Evolutionary conservation across 2,329 filamentous ascomycete genomes (phyloP).

Genomic region (Metarhizium anisopliae): DNA sequence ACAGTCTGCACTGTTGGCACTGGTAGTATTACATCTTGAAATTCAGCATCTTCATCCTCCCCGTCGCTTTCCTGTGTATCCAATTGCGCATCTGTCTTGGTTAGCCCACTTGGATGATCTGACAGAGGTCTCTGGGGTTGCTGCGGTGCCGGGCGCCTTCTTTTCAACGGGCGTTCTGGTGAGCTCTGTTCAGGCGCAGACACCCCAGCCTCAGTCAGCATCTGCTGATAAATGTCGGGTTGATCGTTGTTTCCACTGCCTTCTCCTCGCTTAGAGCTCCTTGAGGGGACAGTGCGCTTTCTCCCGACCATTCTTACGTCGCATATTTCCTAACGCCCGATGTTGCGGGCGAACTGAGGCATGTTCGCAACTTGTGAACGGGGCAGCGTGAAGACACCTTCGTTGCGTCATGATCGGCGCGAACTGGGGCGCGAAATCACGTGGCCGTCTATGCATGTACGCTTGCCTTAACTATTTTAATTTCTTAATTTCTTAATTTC

Average conservation of each 20-base stretch:
- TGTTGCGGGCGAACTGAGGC: neutral
- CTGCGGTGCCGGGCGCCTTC: slow-evolving; percentile 18
- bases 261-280: slow-evolving; percentile 11
- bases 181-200: slow-evolving; percentile 14
- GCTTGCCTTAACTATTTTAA: no score
- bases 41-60: slow-evolving; percentile 35
- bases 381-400: neutral
- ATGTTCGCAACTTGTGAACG: neutral
- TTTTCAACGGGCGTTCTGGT: slow-evolving; percentile 32
- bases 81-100: neutral
- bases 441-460: slow-evolving; percentile 2
- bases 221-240: slow-evolving; percentile 36
- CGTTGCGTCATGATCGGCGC: slow-evolving; percentile 11
- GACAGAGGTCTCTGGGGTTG: neutral
- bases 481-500: no score
- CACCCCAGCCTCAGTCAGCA: slow-evolving; percentile 41
- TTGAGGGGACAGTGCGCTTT: slow-evolving; percentile 18
- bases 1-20: slow-evolving; percentile 42
- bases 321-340: neutral
- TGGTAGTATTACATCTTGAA: slow-evolving; percentile 42
- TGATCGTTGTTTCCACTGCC: slow-evolving; percentile 12
- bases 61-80: slow-evolving; percentile 8
- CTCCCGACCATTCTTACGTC: slow-evolving; percentile 21
- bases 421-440: slow-evolving; percentile 11
- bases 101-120: neutral